phyloP scores from a whole-genome alignment of 2,329 filamentous ascomycete species.

The Lachnellula cervina region DNA sequence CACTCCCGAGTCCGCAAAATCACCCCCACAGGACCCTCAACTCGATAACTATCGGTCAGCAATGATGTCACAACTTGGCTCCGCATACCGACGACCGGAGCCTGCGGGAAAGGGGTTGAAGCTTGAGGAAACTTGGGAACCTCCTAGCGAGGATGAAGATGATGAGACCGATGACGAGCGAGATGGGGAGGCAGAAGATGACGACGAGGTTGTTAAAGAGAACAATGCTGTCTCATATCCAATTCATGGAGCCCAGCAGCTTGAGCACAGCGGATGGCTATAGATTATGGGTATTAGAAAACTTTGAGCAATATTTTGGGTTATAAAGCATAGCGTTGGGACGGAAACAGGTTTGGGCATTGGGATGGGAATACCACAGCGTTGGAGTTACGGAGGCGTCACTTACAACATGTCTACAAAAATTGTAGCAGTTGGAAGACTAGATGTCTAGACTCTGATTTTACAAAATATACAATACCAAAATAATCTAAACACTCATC shows the following conservation, averaged over 20 bases:
- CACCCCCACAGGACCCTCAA: conserved; percentile 38
- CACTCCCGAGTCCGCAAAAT: conserved; percentile 52
- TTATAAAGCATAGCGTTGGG: conserved; percentile 9
- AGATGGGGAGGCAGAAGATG: conserved; percentile 26
- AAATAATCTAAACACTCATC: neutral
- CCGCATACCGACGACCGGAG: conserved; percentile 41
- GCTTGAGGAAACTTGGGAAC: conserved; percentile 75
- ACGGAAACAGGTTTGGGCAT: conserved; percentile 1
- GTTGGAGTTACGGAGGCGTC: neutral
- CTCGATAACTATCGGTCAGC: conserved; percentile 49
- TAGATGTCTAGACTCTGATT: neutral
- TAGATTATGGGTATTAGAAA: conserved; percentile 3
- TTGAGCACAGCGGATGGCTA: conserved; percentile 1
- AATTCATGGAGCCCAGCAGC: neutral
- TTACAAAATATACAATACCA: neutral
- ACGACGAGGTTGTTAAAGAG: conserved; percentile 13
- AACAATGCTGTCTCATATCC: neutral
- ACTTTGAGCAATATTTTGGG: conserved; percentile 3
- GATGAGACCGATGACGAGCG: conserved; percentile 44
- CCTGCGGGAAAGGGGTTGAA: conserved; percentile 69
- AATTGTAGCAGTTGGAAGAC: neutral
- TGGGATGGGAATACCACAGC: neutral
- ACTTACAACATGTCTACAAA: neutral
- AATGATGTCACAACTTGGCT: conserved; percentile 50
- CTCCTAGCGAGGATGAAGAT: conserved; percentile 56